Evolutionary conservation across 2,329 filamentous ascomycete genomes (phyloP), one percentile per base, ranked within the genome.

Genomic region (Diaporthe ilicicola): DNA sequence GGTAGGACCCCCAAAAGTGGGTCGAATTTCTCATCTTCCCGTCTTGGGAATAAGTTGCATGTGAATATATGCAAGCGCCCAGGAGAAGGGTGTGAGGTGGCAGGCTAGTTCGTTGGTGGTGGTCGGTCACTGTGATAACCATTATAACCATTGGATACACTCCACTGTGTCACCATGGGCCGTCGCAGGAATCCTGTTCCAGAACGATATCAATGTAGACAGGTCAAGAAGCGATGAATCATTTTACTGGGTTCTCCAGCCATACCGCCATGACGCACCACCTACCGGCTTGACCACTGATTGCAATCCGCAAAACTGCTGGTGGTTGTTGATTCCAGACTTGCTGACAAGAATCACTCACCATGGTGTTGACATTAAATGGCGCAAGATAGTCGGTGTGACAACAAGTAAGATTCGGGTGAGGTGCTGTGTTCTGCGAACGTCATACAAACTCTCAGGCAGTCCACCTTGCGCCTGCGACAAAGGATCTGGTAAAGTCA

Each of bases 61-160:
- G 62, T 68, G 69, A 70, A 70, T 27, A 70, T 27, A 27, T 70
- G 69, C 69, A 70, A 24, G 51, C 32, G 27, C n/a, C n/a, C 50
- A 55, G 39, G 51, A 55, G 22, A 48, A 59, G 53, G 46, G 48
- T 55, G 24, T 48, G 29, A 48, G 34, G 32, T 50, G 42, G 19
- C 39, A 54, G 24, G 32, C 48, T 15, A 12, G 27, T 55, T 19
- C 24, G 56, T n/a, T 48, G 27, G 34, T 55, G 42, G 51, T 68
- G 42, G 42, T 39, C 51, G 19, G 42, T 59, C 66, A 50, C 55
- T n/a, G n/a, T 34, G 53, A 56, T 48, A 56, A 68, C 39, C 22
- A 68, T 24, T 27, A 10, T n/a, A 17, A 17, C 15, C 1, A n/a
- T n/a, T n/a, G n/a, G n/a, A n/a, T n/a, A n/a, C n/a, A 44, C 24